phyloP scores from a whole-genome alignment of 768 basidiomycete species.

The Coprinopsis strossmayeri region DNA sequence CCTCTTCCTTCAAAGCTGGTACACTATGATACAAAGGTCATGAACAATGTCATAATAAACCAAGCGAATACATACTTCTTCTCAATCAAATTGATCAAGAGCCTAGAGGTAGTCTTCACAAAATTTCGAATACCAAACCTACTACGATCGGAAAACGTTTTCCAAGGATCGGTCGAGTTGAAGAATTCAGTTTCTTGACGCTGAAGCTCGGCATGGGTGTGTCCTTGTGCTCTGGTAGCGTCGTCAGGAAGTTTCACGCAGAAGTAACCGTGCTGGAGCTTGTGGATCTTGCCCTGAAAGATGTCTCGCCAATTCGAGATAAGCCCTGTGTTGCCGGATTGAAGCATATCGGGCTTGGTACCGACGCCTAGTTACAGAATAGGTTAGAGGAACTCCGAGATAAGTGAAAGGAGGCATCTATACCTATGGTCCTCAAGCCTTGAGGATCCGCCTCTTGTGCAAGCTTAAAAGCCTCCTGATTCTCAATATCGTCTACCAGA shows the following conservation, averaged over 20 bases:
- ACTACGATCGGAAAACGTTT: slow-evolving; percentile 29
- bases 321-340: slow-evolving; percentile 32
- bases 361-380: slow-evolving; percentile 42
- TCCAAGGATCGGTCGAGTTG: slow-evolving; percentile 45
- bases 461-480: slow-evolving; percentile 49
- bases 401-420: neutral
- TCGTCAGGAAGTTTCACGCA: slow-evolving; percentile 64
- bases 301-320: slow-evolving; percentile 43
- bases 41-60: neutral
- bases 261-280: slow-evolving; percentile 53
- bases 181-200: slow-evolving; percentile 39
- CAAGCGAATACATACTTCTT: slow-evolving; percentile 34
- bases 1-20: slow-evolving; percentile 34
- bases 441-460: slow-evolving; percentile 47
- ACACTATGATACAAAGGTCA: too few relatives aligned
- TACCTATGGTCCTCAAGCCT: slow-evolving; percentile 60
- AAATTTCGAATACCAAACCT: slow-evolving; percentile 55
- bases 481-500: slow-evolving; percentile 61
- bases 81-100: slow-evolving; percentile 49
- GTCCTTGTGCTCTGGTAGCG: slow-evolving; percentile 33
- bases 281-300: slow-evolving; percentile 37
- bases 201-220: slow-evolving; percentile 31
- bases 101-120: slow-evolving; percentile 41
- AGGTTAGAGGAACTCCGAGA: neutral
- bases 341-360: slow-evolving; percentile 61